Percentiles rank a stretch among this genome's conserved stretches.
phyloP scores from a whole-genome alignment of 2,329 filamentous ascomycete species.

The Cercospora sp. region DNA sequence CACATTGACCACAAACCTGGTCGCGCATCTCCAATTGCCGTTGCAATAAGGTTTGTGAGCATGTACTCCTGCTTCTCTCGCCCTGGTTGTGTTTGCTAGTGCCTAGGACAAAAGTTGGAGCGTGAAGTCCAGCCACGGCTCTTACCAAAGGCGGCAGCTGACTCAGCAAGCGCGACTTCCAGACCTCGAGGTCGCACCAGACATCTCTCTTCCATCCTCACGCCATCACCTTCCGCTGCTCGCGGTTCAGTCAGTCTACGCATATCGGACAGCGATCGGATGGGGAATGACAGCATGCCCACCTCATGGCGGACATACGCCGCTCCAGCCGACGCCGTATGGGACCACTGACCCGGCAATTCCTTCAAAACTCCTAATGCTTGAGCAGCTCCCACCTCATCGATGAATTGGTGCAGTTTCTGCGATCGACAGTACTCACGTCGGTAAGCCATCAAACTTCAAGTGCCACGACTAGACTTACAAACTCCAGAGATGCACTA shows the following conservation, averaged over 20 bases:
- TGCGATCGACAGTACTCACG: not conserved
- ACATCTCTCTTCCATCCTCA: not conserved
- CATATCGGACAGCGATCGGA: not conserved
- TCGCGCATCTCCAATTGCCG: not conserved
- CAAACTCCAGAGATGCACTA: slow-evolving; percentile 9
- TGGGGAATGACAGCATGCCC: not conserved
- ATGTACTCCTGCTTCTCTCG: not conserved
- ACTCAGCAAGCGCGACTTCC: not conserved
- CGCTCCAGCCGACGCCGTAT: not conserved
- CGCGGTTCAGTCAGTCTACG: not conserved
- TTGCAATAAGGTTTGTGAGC: not conserved
- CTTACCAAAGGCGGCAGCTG: not conserved
- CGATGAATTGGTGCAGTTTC: not conserved
- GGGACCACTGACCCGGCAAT: not conserved
- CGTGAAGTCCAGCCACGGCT: not conserved
- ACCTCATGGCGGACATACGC: not conserved
- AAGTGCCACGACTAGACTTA: not conserved
- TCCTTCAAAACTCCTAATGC: not conserved
- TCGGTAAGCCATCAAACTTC: not conserved
- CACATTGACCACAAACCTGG: not conserved
- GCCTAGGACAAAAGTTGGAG: not conserved
- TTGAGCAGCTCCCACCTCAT: not conserved
- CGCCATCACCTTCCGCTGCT: not conserved
- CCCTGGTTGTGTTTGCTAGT: not conserved
- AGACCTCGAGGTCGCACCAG: not conserved